Base-by-base conservation (phyloP, 2,329 filamentous ascomycete genomes). In the Rugonectria rugulosa region DNA sequence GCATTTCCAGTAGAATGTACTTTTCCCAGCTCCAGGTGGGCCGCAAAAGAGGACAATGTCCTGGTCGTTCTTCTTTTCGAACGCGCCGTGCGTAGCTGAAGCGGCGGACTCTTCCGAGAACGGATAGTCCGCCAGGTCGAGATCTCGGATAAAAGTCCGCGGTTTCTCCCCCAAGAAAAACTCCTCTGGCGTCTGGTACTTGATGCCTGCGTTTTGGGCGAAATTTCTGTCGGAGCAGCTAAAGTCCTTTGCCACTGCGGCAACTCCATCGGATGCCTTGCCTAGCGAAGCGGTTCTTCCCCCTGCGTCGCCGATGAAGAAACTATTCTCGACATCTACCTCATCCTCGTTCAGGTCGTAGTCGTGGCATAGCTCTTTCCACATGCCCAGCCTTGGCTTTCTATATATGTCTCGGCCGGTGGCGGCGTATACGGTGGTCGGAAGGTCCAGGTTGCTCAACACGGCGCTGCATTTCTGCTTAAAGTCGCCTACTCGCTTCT, bases 341-440 rank as follows among this genome's bases (percentile, higher is more conserved):
- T 80, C 79, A 2, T 77, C 76, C 5, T 78, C 76, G 38, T 82
- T 74, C 2, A 90, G 75, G 41, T 81, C 82, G 61, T 86, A 83
- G 65, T 91, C 87, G 0, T 81, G 74, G 59, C 79, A 79, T 4
- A 84, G 60, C 63, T 83, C 80, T 1, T 81, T 79, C 94, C 95
- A 99, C 90, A 98, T 97, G 17, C 93, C 94, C 2, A 79, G 81
- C 32, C 93, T 82, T 5, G 95, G 95, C 74, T 99, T 99, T 50
- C 95, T 85, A 72, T 88, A 97, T 6, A 84, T 80, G 66, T 98
- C 93, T 54, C 88, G 88, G 34, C 78, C 86, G 0, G 93, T 97
- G 3, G 95, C 94, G 7, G 93, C 95, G 73, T 97, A 97, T 19
- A 98, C 71, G 3, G 83, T 88, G 11, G 90, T 80, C 0, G 94